A percentile compares a stretch with the other conserved stretches of the same genome.
Evolutionary conservation across 768 basidiomycete genomes (phyloP).

Genomic region (Rhodotorula diobovata): DNA sequence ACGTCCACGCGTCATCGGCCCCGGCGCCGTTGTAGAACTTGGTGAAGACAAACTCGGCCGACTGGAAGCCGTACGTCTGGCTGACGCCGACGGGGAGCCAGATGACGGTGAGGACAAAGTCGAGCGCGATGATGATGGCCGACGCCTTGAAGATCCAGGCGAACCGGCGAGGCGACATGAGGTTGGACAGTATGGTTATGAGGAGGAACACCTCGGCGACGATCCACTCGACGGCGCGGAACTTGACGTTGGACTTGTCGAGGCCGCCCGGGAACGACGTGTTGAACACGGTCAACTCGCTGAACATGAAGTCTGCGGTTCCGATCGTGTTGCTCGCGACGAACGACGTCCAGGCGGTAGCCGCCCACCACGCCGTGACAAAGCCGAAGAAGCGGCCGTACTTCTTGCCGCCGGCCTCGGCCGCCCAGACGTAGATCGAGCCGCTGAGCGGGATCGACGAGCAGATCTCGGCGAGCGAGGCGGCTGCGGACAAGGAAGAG

Average conservation of each 20-base stretch:
- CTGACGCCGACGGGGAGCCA: constrained; percentile 91
- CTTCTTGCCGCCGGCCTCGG: constrained; percentile 82
- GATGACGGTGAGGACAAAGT: constrained; percentile 79
- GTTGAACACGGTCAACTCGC: constrained; percentile 73
- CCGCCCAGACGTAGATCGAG: constrained; percentile 92
- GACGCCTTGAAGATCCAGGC: constrained; percentile 73
- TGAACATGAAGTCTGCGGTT: constrained; percentile 83
- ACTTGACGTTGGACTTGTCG: constrained; percentile 67
- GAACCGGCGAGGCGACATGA: constrained; percentile 65
- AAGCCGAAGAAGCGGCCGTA: constrained; percentile 82
- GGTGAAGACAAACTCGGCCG: constrained; percentile 76
- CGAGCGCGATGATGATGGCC: constrained; percentile 68
- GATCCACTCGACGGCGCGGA: constrained; percentile 79
- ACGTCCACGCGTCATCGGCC: constrained; percentile 82
- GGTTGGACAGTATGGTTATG: constrained; percentile 73
- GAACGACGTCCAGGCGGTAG: constrained; percentile 95
- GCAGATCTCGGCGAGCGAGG: constrained; percentile 81
- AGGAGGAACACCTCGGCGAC: constrained; percentile 69
- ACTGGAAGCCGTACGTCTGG: constrained; percentile 81
- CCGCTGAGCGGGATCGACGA: constrained; percentile 64
- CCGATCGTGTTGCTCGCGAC: constrained; percentile 83
- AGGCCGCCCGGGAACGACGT: constrained; percentile 77
- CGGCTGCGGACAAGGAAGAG: constrained; percentile 50
- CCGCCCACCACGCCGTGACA: constrained; percentile 87
- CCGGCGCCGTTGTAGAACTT: constrained; percentile 82